Percentiles rank a stretch among this genome's conserved stretches.
Evolutionary conservation across 139 green algal species (phyloP).

Genomic region (Chlorella vulgaris): DNA sequence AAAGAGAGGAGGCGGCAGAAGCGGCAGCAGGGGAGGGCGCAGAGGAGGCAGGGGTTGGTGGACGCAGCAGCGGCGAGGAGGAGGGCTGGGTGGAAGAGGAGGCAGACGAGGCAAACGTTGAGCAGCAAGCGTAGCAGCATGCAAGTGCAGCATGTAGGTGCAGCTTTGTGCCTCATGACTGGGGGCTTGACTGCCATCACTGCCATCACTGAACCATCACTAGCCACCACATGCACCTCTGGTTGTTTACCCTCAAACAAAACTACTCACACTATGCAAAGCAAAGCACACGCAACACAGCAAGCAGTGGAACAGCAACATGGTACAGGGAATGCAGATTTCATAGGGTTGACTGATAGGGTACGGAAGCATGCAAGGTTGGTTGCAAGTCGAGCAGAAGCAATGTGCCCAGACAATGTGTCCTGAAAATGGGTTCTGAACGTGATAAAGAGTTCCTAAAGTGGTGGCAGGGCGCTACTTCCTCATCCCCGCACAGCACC

Average conservation of each 20-base stretch:
- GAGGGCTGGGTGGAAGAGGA: not conserved
- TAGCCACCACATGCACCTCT: too few relatives aligned
- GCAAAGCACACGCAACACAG: not conserved
- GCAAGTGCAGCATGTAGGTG: not conserved
- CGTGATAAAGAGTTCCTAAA: too few relatives aligned
- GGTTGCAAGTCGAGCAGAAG: too few relatives aligned
- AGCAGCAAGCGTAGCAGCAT: not conserved
- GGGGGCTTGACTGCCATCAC: too few relatives aligned
- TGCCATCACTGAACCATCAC: too few relatives aligned
- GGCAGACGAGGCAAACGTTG: not conserved
- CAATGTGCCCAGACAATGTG: too few relatives aligned
- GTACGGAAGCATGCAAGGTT: not conserved
- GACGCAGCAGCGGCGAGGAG: not conserved
- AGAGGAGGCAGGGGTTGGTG: not conserved
- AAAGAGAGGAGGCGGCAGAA: conserved; percentile 40
- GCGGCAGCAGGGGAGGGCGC: not conserved
- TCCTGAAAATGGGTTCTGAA: too few relatives aligned
- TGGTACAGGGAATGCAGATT: not conserved
- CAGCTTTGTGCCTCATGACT: too few relatives aligned
- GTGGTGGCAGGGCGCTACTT: too few relatives aligned
- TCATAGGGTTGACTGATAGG: not conserved
- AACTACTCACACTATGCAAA: not conserved
- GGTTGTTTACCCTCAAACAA: too few relatives aligned
- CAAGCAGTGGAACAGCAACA: not conserved
- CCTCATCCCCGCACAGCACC: too few relatives aligned